Base-by-base conservation (phyloP, 2,329 filamentous ascomycete species). In the Ilyonectria sp. region DNA sequence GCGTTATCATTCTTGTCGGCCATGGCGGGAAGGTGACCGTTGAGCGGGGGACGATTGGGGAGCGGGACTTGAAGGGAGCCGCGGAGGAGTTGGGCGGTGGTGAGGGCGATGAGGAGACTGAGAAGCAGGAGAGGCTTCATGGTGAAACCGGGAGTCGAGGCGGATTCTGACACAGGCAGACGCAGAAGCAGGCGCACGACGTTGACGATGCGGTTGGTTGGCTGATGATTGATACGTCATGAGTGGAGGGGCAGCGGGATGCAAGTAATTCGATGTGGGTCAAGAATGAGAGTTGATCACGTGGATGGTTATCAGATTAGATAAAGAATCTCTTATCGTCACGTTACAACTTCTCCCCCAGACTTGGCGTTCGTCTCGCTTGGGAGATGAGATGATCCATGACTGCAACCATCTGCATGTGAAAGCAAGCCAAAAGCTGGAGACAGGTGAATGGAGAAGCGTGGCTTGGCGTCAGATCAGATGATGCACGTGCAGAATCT, bases 1-100 rank as follows among this genome's bases (percentile, higher is more conserved):
- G 70, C 60, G 70, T 63, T 11, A 65, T 49, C 29, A 50, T 66
- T 23, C 69, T 59, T 59, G 54, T 72, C 70, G 63, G 75, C 71
- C 71, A 79, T 79, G 67, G 74, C 68, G 65, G 75, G 77, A 43
- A 76, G 72, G 46, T 71, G 71, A 58, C 69, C 69, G 65, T 63
- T 69, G 35, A 69, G 68, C 55, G 62, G 65, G 37, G 61, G 71
- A 17, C 53, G 67, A 6, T 60, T 46, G 23, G 65, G 53, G 43
- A 3, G 55, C 53, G 4, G 29, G 6, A 61, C 58, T 43, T 43
- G 44, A 9, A 74, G 70, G 17, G 73, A 68, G 6, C 40, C 46
- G 29, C 69, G 67, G 26, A 52, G 29, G 33, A 52, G 17, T 6
- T 52, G 8, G n/a, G 64, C 63, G 19, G 58, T 37, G 15, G 70